Evolutionary conservation across 2,329 filamentous ascomycete genomes (phyloP).

Genomic region (Fusarium foetens): DNA sequence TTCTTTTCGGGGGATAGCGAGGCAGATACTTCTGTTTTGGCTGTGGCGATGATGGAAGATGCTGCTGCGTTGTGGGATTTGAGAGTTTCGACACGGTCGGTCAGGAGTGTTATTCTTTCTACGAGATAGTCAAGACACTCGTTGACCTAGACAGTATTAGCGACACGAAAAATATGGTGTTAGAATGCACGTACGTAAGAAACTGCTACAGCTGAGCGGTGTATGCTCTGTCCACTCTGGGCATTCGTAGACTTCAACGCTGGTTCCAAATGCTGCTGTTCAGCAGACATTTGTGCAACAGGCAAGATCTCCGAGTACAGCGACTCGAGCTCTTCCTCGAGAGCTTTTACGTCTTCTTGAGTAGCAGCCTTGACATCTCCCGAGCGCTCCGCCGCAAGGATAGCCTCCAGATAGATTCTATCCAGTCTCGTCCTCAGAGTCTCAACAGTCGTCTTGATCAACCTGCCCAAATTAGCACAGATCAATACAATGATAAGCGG

Average conservation of each 20-base stretch:
- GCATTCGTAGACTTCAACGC: conserved; percentile 60
- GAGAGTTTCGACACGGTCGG: conserved; percentile 55
- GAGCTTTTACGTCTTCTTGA: conserved; percentile 57
- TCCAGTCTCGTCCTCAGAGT: conserved; percentile 65
- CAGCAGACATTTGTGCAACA: conserved; percentile 76
- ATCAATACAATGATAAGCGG: neutral
- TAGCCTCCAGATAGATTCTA: conserved; percentile 63
- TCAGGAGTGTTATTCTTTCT: conserved; percentile 57
- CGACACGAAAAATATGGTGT: fast-evolving
- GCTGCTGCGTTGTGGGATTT: conserved; percentile 58
- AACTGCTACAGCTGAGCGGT: conserved; percentile 58
- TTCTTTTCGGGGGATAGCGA: conserved; percentile 37
- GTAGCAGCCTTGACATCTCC: conserved; percentile 44
- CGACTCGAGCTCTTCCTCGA: conserved; percentile 74
- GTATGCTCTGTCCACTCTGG: conserved; percentile 56
- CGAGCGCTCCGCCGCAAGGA: conserved; percentile 47
- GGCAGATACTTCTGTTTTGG: conserved; percentile 56
- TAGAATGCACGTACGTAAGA: conserved; percentile 57
- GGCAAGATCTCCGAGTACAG: conserved; percentile 75
- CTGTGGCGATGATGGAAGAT: conserved; percentile 53
- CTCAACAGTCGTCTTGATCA: conserved; percentile 68
- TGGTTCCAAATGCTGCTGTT: conserved; percentile 73
- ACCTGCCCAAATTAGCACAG: conserved; percentile 40
- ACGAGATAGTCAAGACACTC: conserved; percentile 63
- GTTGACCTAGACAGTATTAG: conserved; percentile 56